A percentile compares a stretch with the other conserved stretches of the same genome.
phyloP scores from a whole-genome alignment of 2,329 filamentous ascomycete species.

The Phyllosticta citribraziliensis region DNA sequence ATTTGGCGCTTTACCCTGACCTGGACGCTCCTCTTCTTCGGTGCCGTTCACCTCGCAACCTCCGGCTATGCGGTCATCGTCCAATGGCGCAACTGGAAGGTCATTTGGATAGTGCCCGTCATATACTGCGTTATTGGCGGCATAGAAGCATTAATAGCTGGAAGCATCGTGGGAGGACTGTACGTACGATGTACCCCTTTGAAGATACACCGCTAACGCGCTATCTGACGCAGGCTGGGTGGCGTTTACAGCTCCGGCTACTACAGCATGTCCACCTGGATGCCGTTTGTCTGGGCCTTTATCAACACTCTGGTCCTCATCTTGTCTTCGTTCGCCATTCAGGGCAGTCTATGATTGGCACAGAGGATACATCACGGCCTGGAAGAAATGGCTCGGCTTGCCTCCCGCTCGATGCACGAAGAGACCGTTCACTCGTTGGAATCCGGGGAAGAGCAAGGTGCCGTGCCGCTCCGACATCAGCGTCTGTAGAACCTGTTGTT shows the following conservation, averaged over 20 bases:
- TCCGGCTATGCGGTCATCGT: conserved; percentile 62
- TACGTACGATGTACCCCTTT: conserved; percentile 34
- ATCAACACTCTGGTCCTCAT: conserved; percentile 76
- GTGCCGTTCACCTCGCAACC: conserved; percentile 62
- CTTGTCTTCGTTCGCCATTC: conserved; percentile 84
- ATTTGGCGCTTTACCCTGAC: conserved; percentile 81
- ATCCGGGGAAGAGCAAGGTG: neutral
- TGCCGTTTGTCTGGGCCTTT: conserved; percentile 79
- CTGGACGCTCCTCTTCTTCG: conserved; percentile 78
- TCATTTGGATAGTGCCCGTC: conserved; percentile 62
- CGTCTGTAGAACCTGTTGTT: neutral
- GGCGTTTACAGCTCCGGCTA: conserved; percentile 73
- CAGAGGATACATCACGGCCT: neutral
- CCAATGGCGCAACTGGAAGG: conserved; percentile 49
- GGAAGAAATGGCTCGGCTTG: neutral
- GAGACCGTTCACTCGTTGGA: neutral
- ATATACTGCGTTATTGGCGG: conserved; percentile 63
- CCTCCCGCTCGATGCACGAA: neutral
- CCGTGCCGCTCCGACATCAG: neutral
- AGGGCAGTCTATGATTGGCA: conserved; percentile 63
- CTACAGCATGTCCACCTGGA: conserved; percentile 90
- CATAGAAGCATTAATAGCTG: conserved; percentile 67
- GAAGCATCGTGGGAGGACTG: conserved; percentile 73
- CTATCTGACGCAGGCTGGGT: conserved; percentile 48
- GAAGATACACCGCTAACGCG: neutral